Base-by-base conservation (phyloP, 345 rosid genomes). In the Excoecaria cochinchinensis region DNA sequence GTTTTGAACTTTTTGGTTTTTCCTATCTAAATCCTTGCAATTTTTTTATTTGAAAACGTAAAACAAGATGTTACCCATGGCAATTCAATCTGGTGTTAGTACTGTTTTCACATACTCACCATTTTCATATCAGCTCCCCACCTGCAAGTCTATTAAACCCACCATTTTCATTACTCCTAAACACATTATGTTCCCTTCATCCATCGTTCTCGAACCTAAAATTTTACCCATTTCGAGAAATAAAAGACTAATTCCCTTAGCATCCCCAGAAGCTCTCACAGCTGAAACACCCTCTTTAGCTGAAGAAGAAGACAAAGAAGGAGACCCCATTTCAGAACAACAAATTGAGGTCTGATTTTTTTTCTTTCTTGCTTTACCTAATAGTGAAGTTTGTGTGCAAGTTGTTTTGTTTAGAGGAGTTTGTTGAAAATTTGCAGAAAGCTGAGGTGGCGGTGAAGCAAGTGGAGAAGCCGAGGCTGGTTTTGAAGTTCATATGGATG, bases 401-500 rank as follows among this genome's bases (percentile, higher is more conserved):
- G 4, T 77, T 47, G 36, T 3, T 42, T 51, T 38, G 31, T 65
- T 57, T 42, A 17, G 12, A 64, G 69, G 1, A 36, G 38, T 31
- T 24, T 59, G 13, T 31, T 69, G 48, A 36, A 13, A 48, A 70
- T 78, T 72, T 67, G 84, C 87, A 84, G 82, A 85, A 72, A 77
- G 72, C 22, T 62, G 78, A 73, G 77, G 85, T 75, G 58, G 47
- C 22, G 63, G 89, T 80, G 83, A 84, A 85, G 71, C 84, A 81
- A 80, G 67, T 79, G 75, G 82, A 82, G 88, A 91, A 87, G 66
- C 86, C 92, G 42, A 85, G 91, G 81, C 71, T 90, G 71, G 90
- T 91, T 59, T 79, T 91, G 76, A 91, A 91, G 81, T 90, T 91
- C 73, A 85, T 91, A 77, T 91, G 97, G 97, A 90, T 90, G 97